Base-by-base conservation (phyloP, 495 filamentous ascomycete genomes). In the Penicillium crystallinum region DNA sequence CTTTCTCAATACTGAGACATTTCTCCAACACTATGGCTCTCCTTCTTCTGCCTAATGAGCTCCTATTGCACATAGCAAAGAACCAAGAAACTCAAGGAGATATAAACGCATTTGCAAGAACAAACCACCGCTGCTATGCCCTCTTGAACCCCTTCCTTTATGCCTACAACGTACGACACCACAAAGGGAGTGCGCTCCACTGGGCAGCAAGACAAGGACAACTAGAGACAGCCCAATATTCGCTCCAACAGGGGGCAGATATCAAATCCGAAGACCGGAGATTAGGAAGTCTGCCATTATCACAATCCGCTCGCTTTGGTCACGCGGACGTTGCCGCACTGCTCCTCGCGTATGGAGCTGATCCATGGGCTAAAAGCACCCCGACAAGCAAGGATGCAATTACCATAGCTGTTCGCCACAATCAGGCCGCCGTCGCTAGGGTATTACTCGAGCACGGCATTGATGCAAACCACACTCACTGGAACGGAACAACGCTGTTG, bases 61-160 rank as follows among this genome's bases (percentile, higher is more conserved):
- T 50, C 14, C 30, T 50, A 27, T 18, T 50, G 4, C 2, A 17
- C 18, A 50, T 50, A 50, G 29, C 38, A 23, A 11, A 35, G 12
- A 3, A 8, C 4, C 38, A 41, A 23, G 48, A 27, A 29, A 34
- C 19, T 30, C 27, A 50, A 33, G 22, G 3, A 10, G 29, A 39
- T 29, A 41, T 42, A n/a, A 50, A 50, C n/a, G 48, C 48, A 14
- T 33, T 50, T 3, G 37, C 30, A 34, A 40, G n/a, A 9, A 34
- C 29, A 10, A 50, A 33, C n/a, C 37, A 17, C 29, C 47, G 18
- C 14, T 41, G 29, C 14, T 31, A 25, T 15, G 11, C 0, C 1
- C 47, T 50, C 10, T n/a, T 50, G 7, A 50, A 50, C 19, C 5
- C 36, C 11, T 18, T 22, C 11, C 47, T 50, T 17, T 50, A 50